Evolutionary conservation across 768 basidiomycete species (phyloP).

Genomic region (Lentinula aciculospora): DNA sequence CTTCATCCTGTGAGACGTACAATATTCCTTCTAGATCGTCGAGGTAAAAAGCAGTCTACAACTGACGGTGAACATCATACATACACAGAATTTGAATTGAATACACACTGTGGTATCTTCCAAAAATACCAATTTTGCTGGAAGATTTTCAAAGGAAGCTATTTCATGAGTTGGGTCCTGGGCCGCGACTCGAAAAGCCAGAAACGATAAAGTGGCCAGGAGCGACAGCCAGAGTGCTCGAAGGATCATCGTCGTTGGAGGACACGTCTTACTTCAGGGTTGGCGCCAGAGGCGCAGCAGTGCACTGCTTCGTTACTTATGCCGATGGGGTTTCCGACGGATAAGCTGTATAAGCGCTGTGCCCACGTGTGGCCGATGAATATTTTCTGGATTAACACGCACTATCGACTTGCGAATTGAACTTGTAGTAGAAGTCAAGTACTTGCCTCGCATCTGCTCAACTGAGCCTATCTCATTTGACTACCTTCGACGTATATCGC

Average conservation of each 20-base stretch:
- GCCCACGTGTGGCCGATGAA: too few species aligned
- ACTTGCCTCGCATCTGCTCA: too few species aligned
- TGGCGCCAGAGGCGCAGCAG: neutral
- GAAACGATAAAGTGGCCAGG: neutral
- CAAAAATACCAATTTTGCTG: slow-evolving; percentile 82
- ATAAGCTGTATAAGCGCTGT: neutral
- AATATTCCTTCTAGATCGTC: slow-evolving; percentile 66
- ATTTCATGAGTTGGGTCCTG: slow-evolving; percentile 45
- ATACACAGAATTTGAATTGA: neutral
- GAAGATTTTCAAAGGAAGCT: slow-evolving; percentile 63
- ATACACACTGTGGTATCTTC: slow-evolving; percentile 81
- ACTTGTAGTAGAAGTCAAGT: too few species aligned
- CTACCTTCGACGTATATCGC: too few species aligned
- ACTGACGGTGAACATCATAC: slow-evolving; percentile 5
- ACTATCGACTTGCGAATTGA: too few species aligned
- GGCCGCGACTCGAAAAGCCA: slow-evolving; percentile 13
- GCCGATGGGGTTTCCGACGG: neutral
- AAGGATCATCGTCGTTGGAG: slow-evolving; percentile 5
- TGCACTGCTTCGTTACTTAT: neutral
- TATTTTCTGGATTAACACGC: too few species aligned
- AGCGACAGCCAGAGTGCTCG: slow-evolving; percentile 3
- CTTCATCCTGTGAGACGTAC: slow-evolving; percentile 82
- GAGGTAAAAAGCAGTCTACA: slow-evolving; percentile 67
- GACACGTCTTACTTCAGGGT: neutral
- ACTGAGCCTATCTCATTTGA: too few species aligned